These are phyloP conservation scores for Albophoma yamanashiensis DNA, from an alignment of 2,329 filamentous ascomycete genomes.

Conservation along the genomic window DNA sequence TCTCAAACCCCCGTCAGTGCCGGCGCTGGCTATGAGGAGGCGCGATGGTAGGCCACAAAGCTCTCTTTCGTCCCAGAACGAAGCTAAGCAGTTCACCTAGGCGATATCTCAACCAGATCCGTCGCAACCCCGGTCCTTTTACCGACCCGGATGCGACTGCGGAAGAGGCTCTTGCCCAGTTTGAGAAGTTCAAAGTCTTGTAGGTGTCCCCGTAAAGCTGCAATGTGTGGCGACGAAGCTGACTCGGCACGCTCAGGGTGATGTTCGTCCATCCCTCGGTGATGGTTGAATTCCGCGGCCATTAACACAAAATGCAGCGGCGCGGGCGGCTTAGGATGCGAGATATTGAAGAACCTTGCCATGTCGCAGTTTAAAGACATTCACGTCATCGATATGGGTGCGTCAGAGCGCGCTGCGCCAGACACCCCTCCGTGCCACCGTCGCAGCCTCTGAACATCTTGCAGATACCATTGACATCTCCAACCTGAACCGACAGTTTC, in stretches of 20 bases:
- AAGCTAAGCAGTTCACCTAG: conserved; percentile 29
- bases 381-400: conserved; percentile 97
- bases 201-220: conserved; percentile 28
- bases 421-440: not conserved
- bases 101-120: conserved; percentile 75
- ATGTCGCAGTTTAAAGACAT: conserved; percentile 94
- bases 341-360: conserved; percentile 92
- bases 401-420: conserved; percentile 11
- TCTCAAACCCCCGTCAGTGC: conserved; percentile 5
- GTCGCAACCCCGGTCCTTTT: conserved; percentile 69
- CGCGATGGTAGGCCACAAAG: conserved; percentile 21
- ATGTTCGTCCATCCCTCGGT: conserved; percentile 28
- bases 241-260: conserved; percentile 27
- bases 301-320: conserved; percentile 44
- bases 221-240: not conserved
- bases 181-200: conserved; percentile 67
- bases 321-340: conserved; percentile 87
- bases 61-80: not conserved
- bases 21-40: conserved; percentile 12
- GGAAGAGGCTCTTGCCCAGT: conserved; percentile 40
- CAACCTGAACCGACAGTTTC: conserved; percentile 93
- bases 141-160: conserved; percentile 52
- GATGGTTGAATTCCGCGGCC: not conserved
- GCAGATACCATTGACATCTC: conserved; percentile 95
- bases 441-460: not conserved